Evolutionary conservation across 129 eudicot species (phyloP).

Genomic region (Centrapalus pauciflorus): DNA sequence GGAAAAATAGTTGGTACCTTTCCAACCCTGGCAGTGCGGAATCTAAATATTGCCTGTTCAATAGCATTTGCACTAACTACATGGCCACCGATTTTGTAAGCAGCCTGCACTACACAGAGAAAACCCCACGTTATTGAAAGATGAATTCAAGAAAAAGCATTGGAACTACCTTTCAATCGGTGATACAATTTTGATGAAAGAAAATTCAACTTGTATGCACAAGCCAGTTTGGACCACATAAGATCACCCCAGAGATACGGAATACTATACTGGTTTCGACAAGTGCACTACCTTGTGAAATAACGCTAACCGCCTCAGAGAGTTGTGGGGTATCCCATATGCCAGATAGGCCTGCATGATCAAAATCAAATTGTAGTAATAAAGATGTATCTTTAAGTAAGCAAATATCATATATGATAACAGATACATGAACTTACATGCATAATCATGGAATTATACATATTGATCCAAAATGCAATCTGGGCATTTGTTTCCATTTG

Average conservation of each 20-base stretch:
- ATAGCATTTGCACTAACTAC: constrained; percentile 68
- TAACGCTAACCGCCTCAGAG: constrained; percentile 81
- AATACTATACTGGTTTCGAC: background rate
- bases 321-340: constrained; percentile 77
- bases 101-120: constrained; percentile 82
- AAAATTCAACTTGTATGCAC: background rate
- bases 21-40: constrained; percentile 68
- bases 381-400: background rate
- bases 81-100: constrained; percentile 74
- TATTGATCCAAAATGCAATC: constrained; percentile 87
- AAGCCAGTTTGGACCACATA: background rate
- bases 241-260: background rate
- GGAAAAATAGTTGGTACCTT: constrained; percentile 35
- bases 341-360: constrained; percentile 74
- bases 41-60: constrained; percentile 71
- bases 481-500: constrained; percentile 64
- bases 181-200: background rate
- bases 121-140: constrained; percentile 27
- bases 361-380: background rate
- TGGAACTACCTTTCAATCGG: background rate
- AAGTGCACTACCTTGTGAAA: constrained; percentile 77
- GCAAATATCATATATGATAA: constrained; percentile 7
- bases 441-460: constrained; percentile 87
- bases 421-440: constrained; percentile 44
- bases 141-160: constrained; percentile 2